phyloP scores from a whole-genome alignment of 2,329 filamentous ascomycete species.

The Hymenoscyphus fraxineus region DNA sequence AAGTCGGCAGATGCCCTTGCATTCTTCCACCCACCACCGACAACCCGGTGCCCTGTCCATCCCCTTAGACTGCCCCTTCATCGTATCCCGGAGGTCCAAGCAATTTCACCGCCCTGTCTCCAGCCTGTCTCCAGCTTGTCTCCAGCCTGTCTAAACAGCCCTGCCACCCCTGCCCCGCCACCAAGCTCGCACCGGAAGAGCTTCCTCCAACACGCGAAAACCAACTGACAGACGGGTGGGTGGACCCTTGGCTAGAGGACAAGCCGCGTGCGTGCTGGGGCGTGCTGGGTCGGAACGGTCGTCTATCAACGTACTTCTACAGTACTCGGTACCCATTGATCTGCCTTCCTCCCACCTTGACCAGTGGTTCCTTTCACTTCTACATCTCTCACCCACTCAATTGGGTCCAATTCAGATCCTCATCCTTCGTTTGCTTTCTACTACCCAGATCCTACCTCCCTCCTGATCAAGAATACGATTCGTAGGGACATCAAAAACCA shows the following conservation, averaged over 20 bases:
- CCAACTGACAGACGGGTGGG: background rate
- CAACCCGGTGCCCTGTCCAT: background rate
- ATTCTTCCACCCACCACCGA: constrained; percentile 10
- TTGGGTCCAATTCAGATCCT: too few relatives aligned
- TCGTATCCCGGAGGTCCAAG: constrained; percentile 18
- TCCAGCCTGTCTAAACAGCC: constrained; percentile 7
- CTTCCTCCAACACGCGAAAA: constrained; percentile 3
- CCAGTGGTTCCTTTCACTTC: too few relatives aligned
- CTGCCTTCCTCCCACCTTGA: too few relatives aligned
- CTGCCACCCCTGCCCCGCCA: background rate
- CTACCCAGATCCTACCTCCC: too few relatives aligned
- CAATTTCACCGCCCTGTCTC: constrained; percentile 11
- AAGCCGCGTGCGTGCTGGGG: background rate
- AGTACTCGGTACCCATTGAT: background rate
- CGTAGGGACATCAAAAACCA: background rate
- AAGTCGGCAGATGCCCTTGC: constrained; percentile 20
- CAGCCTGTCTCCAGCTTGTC: too few relatives aligned
- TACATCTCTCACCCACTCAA: too few relatives aligned
- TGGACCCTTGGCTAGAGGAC: background rate
- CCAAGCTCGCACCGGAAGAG: background rate
- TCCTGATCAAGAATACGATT: background rate
- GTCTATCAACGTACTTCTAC: background rate
- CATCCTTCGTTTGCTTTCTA: too few relatives aligned
- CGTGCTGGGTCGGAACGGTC: background rate
- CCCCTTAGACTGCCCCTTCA: constrained; percentile 3